Percentiles rank a stretch among this genome's conserved stretches.
Conservation (phyloP, 192 early-diverging fungal genomes). For the Entrophospora sp. region DNA sequence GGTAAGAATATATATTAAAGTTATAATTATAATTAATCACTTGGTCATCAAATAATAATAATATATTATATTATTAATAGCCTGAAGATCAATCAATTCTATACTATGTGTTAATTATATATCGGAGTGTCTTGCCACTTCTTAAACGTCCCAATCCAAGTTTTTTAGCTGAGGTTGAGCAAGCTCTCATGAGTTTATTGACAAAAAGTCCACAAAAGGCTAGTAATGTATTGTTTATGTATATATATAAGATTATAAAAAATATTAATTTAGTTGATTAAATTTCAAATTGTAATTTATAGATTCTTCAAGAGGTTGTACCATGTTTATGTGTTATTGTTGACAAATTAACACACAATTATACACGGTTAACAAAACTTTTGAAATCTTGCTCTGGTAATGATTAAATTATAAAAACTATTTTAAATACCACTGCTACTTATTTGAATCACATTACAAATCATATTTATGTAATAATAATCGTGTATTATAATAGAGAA, state of each 20-base stretch:
- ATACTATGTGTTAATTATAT: slow-evolving; percentile 42
- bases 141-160: slow-evolving; percentile 40
- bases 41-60: not conserved
- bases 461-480: too few species aligned
- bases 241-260: not conserved
- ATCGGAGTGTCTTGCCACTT: slow-evolving; percentile 45
- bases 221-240: not conserved
- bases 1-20: too few species aligned
- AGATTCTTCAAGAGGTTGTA: slow-evolving; percentile 56
- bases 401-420: not conserved
- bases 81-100: slow-evolving; percentile 40
- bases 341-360: slow-evolving; percentile 47
- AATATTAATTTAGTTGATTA: not conserved
- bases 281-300: too few species aligned
- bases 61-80: slow-evolving; percentile 9
- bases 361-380: slow-evolving; percentile 35
- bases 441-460: too few species aligned
- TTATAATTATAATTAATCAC: too few species aligned
- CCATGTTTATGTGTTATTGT: slow-evolving; percentile 68
- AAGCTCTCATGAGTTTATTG: slow-evolving; percentile 48
- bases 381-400: slow-evolving; percentile 35
- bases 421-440: too few species aligned
- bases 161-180: slow-evolving; percentile 49
- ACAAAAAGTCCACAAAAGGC: slow-evolving; percentile 43
- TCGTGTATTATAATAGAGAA: slow-evolving; percentile 23